Conservation (phyloP, 2,329 filamentous ascomycete genomes). For the Fusarium duplospermum region DNA sequence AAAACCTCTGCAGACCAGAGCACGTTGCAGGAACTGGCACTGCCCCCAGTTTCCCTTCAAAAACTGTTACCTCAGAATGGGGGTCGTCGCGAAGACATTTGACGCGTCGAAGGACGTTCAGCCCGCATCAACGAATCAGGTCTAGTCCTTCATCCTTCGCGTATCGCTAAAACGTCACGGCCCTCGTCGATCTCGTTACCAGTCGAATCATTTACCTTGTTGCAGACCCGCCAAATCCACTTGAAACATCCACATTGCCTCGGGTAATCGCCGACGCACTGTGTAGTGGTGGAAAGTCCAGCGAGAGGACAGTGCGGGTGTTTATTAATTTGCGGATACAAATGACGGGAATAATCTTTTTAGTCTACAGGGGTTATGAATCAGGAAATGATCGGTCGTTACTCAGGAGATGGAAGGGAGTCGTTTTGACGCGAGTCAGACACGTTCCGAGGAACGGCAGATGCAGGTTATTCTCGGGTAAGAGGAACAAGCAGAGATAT, state of each 20-base stretch:
- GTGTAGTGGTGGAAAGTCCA: not conserved
- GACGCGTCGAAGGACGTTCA: not conserved
- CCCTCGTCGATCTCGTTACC: not conserved
- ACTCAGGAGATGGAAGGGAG: not conserved
- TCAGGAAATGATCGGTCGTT: not conserved
- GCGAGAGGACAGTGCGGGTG: not conserved
- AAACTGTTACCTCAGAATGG: not conserved
- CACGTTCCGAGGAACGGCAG: not conserved
- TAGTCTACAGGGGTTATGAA: not conserved
- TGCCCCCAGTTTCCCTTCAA: not conserved
- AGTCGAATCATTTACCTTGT: not conserved
- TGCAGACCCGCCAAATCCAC: not conserved
- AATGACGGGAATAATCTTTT: not conserved
- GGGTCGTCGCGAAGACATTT: not conserved
- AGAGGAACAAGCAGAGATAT: not conserved
- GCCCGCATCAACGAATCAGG: not conserved
- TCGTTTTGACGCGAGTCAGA: not conserved
- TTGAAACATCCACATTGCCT: not conserved
- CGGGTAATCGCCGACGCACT: not conserved
- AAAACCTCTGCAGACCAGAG: not conserved
- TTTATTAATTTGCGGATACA: conserved; percentile 1
- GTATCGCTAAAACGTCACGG: not conserved
- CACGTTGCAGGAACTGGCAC: not conserved
- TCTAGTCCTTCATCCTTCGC: not conserved
- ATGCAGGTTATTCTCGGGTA: not conserved